phyloP scores from a whole-genome alignment of 257 asterid species.

The Eustoma russellianum region DNA sequence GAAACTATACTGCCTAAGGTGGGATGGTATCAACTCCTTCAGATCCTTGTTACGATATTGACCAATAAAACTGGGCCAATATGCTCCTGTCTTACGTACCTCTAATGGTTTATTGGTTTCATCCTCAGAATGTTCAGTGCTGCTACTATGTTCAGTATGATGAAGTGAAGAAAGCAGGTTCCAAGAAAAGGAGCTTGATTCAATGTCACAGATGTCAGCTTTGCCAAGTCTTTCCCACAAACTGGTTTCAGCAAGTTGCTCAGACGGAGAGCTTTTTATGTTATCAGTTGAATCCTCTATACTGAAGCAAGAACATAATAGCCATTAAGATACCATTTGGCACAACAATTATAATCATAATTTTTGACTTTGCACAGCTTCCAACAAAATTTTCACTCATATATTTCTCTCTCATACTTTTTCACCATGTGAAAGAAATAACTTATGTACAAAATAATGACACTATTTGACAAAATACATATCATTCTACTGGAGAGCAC shows the following conservation, averaged over 20 bases:
- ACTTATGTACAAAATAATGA: too few relatives aligned
- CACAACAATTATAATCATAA: too few relatives aligned
- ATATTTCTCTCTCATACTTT: too few relatives aligned
- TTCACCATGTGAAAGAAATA: too few relatives aligned
- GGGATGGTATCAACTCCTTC: too few relatives aligned
- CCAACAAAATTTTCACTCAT: too few relatives aligned
- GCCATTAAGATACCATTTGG: too few relatives aligned
- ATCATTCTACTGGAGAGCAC: too few relatives aligned
- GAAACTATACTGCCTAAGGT: too few relatives aligned
- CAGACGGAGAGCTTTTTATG: constrained; percentile 40
- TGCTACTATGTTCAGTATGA: constrained; percentile 81
- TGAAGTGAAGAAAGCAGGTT: constrained; percentile 79
- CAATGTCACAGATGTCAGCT: constrained; percentile 76
- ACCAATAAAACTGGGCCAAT: not conserved
- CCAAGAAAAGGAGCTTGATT: constrained; percentile 81
- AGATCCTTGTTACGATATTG: too few relatives aligned
- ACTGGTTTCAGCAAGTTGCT: constrained; percentile 59
- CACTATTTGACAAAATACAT: too few relatives aligned
- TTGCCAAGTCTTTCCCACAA: constrained; percentile 95
- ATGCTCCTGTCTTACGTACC: constrained; percentile 33
- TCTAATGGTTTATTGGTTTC: constrained; percentile 82
- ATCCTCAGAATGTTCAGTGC: constrained; percentile 88
- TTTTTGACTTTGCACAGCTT: too few relatives aligned
- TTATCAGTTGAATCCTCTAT: constrained; percentile 44
- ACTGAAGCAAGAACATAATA: constrained; percentile 31